phyloP scores from a whole-genome alignment of 371 early-diverging fungal genomes.

The Mucor irregularis region DNA sequence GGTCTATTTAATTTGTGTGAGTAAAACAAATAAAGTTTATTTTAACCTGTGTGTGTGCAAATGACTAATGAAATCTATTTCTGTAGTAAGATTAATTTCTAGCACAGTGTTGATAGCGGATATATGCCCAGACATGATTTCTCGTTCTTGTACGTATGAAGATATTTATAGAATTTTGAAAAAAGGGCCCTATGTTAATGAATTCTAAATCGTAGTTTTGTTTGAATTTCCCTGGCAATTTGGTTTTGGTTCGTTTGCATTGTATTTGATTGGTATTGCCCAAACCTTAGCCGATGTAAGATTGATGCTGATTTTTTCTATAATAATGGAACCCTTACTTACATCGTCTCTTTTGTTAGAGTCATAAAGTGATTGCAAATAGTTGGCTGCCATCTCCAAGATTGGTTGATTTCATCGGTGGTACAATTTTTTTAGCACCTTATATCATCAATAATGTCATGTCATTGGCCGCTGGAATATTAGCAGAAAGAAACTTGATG shows the following conservation, averaged over 20 bases:
- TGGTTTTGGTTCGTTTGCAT: slow-evolving; percentile 27
- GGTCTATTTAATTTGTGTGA: slow-evolving; percentile 25
- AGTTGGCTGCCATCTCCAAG: slow-evolving; percentile 50
- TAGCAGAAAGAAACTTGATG: slow-evolving; percentile 24
- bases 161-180: too few relatives aligned
- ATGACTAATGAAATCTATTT: neutral
- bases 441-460: slow-evolving; percentile 40
- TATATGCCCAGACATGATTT: slow-evolving; percentile 26
- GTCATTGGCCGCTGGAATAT: slow-evolving; percentile 40
- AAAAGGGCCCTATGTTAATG: slow-evolving; percentile 1
- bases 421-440: slow-evolving; percentile 34
- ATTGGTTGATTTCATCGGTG: slow-evolving; percentile 38
- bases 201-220: slow-evolving; percentile 17
- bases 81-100: slow-evolving; percentile 25
- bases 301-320: neutral
- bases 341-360: slow-evolving; percentile 17
- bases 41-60: neutral
- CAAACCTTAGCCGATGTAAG: slow-evolving; percentile 35
- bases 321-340: too few relatives aligned
- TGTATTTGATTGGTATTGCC: slow-evolving; percentile 34
- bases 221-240: slow-evolving; percentile 35
- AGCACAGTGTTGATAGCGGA: slow-evolving; percentile 26
- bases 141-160: slow-evolving; percentile 28
- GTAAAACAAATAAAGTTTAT: neutral
- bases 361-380: slow-evolving; percentile 40